Percentiles rank a stretch among this genome's conserved stretches.
phyloP scores from a whole-genome alignment of 2,329 filamentous ascomycete genomes.

The Zymoseptoria pseudotritici region DNA sequence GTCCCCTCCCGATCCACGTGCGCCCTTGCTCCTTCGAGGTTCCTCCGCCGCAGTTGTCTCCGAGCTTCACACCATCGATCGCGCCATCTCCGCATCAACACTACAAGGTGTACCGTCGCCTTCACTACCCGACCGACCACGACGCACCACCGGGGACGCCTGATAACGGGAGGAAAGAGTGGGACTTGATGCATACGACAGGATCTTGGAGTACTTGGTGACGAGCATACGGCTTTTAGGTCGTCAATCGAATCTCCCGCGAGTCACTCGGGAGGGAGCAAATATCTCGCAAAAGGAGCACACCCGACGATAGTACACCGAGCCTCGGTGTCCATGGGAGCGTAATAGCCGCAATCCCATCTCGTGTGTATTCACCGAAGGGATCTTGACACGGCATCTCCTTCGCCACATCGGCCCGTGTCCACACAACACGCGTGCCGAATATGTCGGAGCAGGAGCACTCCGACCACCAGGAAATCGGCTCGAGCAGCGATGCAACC shows the following conservation, averaged over 20 bases:
- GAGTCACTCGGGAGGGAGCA: background rate
- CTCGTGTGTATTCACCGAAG: background rate
- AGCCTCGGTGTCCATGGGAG: background rate
- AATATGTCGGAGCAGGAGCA: background rate
- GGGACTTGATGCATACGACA: background rate
- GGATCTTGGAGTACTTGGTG: background rate
- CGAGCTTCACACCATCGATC: background rate
- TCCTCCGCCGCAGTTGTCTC: background rate
- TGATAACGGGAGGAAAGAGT: background rate
- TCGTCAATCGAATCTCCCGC: slow-evolving; percentile 1
- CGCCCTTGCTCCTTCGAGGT: background rate
- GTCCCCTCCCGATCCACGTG: background rate
- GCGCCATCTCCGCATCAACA: background rate
- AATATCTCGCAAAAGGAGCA: background rate
- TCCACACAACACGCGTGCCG: background rate
- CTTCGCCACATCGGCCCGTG: background rate
- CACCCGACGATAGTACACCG: background rate
- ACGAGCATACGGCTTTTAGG: slow-evolving; percentile 17
- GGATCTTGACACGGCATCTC: background rate
- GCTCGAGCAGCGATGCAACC: background rate
- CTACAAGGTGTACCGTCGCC: background rate
- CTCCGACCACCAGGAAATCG: background rate
- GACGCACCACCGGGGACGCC: background rate
- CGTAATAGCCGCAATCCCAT: background rate
- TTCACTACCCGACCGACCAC: background rate